Evolutionary conservation across 169 alveolate species (phyloP).

Genomic region (Plasmodium adleri): DNA sequence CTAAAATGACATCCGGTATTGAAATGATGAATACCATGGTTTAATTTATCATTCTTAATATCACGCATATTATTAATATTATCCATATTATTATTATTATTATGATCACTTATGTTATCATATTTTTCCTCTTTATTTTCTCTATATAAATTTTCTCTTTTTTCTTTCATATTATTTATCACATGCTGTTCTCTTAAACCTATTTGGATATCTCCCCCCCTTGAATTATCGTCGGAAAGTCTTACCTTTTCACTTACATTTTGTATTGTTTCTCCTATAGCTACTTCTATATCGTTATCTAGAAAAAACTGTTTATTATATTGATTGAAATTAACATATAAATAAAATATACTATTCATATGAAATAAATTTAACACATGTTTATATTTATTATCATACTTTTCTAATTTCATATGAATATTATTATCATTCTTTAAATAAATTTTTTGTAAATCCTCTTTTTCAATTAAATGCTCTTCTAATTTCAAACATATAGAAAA

Average conservation of each 20-base stretch:
- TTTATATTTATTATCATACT: conserved; percentile 19
- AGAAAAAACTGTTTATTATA: conserved; percentile 22
- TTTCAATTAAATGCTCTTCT: conserved; percentile 31
- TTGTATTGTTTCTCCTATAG: conserved; percentile 35
- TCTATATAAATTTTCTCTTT: not conserved
- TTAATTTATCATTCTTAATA: not conserved
- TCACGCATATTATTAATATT: too few relatives aligned
- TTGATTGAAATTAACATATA: conserved; percentile 24
- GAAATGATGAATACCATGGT: not conserved
- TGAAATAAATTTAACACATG: conserved; percentile 39
- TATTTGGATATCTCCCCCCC: not conserved
- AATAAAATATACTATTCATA: conserved; percentile 27
- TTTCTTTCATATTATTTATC: not conserved
- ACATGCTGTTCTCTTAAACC: not conserved
- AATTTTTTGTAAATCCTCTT: conserved; percentile 15
- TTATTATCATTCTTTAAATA: not conserved
- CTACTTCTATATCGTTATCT: conserved; percentile 28
- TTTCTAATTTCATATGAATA: conserved; percentile 10
- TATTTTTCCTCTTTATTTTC: not conserved
- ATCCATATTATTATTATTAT: too few relatives aligned
- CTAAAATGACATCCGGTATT: conserved; percentile 44
- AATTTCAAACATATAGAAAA: conserved; percentile 59
- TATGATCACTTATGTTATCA: too few relatives aligned
- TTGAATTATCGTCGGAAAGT: too few relatives aligned
- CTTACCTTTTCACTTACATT: conserved; percentile 1